These are phyloP conservation scores for Alternaria solani DNA, from an alignment of 2,329 filamentous ascomycete species.

Conservation along the genomic window DNA sequence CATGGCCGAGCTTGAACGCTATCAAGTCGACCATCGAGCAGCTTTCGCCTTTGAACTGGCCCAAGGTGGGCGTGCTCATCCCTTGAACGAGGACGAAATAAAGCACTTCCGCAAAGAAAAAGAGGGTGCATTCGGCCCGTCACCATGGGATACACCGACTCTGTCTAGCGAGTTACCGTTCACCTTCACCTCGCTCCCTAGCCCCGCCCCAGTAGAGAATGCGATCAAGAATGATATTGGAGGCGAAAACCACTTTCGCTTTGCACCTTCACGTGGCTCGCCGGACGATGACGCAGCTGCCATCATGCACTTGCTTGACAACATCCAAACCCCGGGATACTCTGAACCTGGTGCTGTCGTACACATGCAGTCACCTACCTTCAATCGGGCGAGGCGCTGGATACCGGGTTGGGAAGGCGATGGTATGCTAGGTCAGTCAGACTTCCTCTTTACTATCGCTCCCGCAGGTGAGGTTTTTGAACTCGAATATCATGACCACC, in stretches of 20 bases:
- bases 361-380: constrained; percentile 16
- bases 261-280: constrained; percentile 11
- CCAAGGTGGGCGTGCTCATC: constrained; percentile 3
- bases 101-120: constrained; percentile 9
- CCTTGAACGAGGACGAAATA: constrained; percentile 13
- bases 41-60: constrained; percentile 1
- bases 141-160: constrained; percentile 12
- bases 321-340: constrained; percentile 13
- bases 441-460: constrained; percentile 11
- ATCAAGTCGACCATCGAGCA: constrained; percentile 5
- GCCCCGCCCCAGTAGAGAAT: not conserved
- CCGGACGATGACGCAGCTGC: constrained; percentile 10
- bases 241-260: constrained; percentile 12
- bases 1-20: constrained; percentile 18
- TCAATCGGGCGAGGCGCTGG: constrained; percentile 7
- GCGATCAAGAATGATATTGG: constrained; percentile 16
- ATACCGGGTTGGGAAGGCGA: constrained; percentile 5
- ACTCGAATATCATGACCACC: constrained; percentile 14
- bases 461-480: constrained; percentile 17
- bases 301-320: constrained; percentile 13
- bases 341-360: constrained; percentile 15
- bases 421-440: constrained; percentile 14
- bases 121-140: constrained; percentile 1
- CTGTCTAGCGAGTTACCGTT: constrained; percentile 1
- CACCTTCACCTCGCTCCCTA: constrained; percentile 4